Conservation (phyloP, 371 early-diverging fungal genomes). For the Mucor velutinosus region DNA sequence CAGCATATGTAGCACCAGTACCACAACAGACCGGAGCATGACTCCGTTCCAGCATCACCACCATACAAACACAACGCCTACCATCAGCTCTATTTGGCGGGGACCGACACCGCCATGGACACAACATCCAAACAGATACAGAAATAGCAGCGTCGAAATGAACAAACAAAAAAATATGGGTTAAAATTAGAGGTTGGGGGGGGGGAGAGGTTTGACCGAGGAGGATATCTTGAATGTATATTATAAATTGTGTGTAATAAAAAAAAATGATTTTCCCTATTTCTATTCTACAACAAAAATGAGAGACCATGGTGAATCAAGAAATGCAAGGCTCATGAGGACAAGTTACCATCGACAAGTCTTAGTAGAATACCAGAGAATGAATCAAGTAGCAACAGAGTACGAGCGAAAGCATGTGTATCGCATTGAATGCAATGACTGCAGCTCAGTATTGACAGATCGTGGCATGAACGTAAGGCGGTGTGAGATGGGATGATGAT, state of each 20-base stretch:
- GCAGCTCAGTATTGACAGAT: slow-evolving; percentile 30
- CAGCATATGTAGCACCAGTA: neutral
- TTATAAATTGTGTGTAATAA: neutral
- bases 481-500: neutral
- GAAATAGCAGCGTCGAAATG: neutral
- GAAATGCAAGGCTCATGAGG: neutral
- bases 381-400: slow-evolving; percentile 27
- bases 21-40: neutral
- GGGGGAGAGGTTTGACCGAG: neutral
- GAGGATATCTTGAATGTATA: neutral
- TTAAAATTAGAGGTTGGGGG: neutral
- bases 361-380: slow-evolving; percentile 28
- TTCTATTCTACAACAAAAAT: neutral
- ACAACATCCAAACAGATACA: slow-evolving; percentile 8
- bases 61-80: neutral
- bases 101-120: slow-evolving; percentile 35
- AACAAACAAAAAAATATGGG: neutral
- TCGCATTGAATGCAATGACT: slow-evolving; percentile 40
- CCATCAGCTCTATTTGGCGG: slow-evolving; percentile 13
- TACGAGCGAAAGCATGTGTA: slow-evolving; percentile 45
- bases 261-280: neutral
- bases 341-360: slow-evolving; percentile 21
- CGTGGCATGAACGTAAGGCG: slow-evolving; percentile 44
- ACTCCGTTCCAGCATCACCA: slow-evolving; percentile 8
- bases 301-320: neutral